Evolutionary conservation across 768 basidiomycete species (phyloP).

Genomic region (Sarcomyxa edulis): DNA sequence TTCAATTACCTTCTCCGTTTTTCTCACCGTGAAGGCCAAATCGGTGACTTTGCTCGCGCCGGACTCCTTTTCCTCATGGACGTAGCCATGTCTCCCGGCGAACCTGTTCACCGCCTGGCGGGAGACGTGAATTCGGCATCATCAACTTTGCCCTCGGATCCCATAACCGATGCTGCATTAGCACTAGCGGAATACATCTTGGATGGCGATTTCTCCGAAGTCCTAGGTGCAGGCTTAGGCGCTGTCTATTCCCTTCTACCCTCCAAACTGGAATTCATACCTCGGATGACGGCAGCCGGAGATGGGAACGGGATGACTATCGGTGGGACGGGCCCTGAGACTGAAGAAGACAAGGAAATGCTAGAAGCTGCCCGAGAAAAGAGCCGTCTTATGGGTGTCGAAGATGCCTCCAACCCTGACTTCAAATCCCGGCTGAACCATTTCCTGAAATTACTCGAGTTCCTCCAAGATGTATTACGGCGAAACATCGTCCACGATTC

Average conservation of each 20-base stretch:
- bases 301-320: slow-evolving; percentile 62
- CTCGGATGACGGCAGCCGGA: slow-evolving; percentile 30
- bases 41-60: slow-evolving; percentile 90
- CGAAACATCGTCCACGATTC: slow-evolving; percentile 51
- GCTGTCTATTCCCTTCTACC: slow-evolving; percentile 92
- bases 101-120: slow-evolving; percentile 36
- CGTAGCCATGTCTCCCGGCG: slow-evolving; percentile 85
- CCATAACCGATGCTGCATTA: slow-evolving; percentile 79
- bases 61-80: slow-evolving; percentile 94
- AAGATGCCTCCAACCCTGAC: slow-evolving; percentile 68
- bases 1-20: slow-evolving; percentile 96
- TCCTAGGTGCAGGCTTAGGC: slow-evolving; percentile 86
- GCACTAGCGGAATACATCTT: slow-evolving; percentile 91
- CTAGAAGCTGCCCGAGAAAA: slow-evolving; percentile 43
- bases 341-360: slow-evolving; percentile 51
- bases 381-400: slow-evolving; percentile 59
- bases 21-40: slow-evolving; percentile 89
- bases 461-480: slow-evolving; percentile 82
- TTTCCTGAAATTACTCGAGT: slow-evolving; percentile 87
- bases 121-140: slow-evolving; percentile 26
- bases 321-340: slow-evolving; percentile 53
- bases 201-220: slow-evolving; percentile 98
- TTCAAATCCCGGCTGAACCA: slow-evolving; percentile 81
- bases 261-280: slow-evolving; percentile 72
- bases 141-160: slow-evolving; percentile 39